Evolutionary conservation across 352 stramenopile species (phyloP).

Genomic region (Phytophthora brassicae): DNA sequence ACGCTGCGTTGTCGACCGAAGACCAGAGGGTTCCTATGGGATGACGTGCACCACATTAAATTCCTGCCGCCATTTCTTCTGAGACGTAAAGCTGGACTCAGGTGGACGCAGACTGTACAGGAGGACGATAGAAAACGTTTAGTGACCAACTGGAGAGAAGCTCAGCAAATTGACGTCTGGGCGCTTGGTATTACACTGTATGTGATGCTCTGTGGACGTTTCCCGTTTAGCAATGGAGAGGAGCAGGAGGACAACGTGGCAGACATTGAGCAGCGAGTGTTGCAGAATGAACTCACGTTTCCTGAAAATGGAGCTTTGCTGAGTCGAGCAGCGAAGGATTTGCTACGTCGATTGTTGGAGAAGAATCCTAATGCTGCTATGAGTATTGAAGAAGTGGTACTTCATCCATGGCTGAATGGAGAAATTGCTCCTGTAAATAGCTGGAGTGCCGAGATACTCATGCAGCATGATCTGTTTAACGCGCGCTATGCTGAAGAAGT

Average conservation of each 20-base stretch:
- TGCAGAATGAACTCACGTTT: constrained; percentile 38
- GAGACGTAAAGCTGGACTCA: constrained; percentile 17
- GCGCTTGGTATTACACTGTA: constrained; percentile 76
- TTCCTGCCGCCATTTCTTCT: constrained; percentile 73
- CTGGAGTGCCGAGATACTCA: constrained; percentile 50
- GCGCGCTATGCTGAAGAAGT: constrained; percentile 48
- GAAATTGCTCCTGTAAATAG: constrained; percentile 43
- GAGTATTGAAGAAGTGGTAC: constrained; percentile 57
- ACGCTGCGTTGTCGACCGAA: constrained; percentile 27
- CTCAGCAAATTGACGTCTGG: constrained; percentile 71
- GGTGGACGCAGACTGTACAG: constrained; percentile 5
- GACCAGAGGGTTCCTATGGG: constrained; percentile 44
- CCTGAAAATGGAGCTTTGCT: constrained; percentile 28
- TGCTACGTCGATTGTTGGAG: constrained; percentile 59
- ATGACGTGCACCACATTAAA: constrained; percentile 53
- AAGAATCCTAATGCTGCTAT: constrained; percentile 51
- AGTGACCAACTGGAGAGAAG: constrained; percentile 54
- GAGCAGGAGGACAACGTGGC: constrained; percentile 24
- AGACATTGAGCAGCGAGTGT: constrained; percentile 29
- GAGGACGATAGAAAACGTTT: constrained; percentile 20
- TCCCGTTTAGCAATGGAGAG: constrained; percentile 44
- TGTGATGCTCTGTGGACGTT: constrained; percentile 60
- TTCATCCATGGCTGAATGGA: constrained; percentile 69
- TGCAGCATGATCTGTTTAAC: constrained; percentile 47
- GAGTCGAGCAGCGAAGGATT: constrained; percentile 69